Percentiles rank a stretch among this genome's conserved stretches.
These are phyloP conservation scores for Naganishia liquefaciens DNA, from an alignment of 1,284 basidiomycete species.

Conservation along the genomic window DNA sequence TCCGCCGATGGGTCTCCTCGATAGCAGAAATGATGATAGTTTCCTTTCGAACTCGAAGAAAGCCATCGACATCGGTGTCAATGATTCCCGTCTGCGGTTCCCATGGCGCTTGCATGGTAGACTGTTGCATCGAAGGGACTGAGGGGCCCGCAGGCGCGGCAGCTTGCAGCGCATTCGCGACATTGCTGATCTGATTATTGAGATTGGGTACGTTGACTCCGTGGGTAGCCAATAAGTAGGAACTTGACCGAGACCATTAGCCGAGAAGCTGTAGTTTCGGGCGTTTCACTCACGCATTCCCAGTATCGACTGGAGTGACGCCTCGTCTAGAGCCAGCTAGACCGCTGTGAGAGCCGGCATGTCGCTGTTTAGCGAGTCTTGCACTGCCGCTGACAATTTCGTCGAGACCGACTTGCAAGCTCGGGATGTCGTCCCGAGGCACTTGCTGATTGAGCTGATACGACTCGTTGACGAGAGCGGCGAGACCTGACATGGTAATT, in stretches of 20 bases:
- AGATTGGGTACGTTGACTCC: conserved; percentile 37
- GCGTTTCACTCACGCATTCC: conserved; percentile 20
- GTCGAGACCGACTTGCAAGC: conserved; percentile 30
- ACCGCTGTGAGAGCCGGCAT: conserved; percentile 24
- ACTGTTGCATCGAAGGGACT: conserved; percentile 11
- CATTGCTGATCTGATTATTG: conserved; percentile 31
- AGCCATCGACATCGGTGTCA: conserved; percentile 86
- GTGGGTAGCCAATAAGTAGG: conserved; percentile 35
- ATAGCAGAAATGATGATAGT: conserved; percentile 91
- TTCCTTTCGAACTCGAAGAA: conserved; percentile 82
- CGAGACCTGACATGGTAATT: conserved; percentile 28
- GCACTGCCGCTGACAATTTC: conserved; percentile 32
- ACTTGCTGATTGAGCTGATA: conserved; percentile 27
- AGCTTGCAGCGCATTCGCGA: conserved; percentile 25
- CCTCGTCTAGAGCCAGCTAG: conserved; percentile 9
- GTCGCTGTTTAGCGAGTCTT: conserved; percentile 27
- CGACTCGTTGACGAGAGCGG: conserved; percentile 30
- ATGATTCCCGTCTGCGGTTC: conserved; percentile 64
- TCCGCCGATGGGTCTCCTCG: conserved; percentile 82
- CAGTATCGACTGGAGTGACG: conserved; percentile 18
- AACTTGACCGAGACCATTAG: conserved; percentile 19
- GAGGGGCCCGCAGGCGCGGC: conserved; percentile 16
- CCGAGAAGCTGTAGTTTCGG: no score
- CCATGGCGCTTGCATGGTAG: conserved; percentile 36
- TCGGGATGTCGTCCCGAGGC: conserved; percentile 26